These are phyloP conservation scores for Ustilago vetiveriae DNA, from an alignment of 1,284 basidiomycete species.

Conservation along the genomic window DNA sequence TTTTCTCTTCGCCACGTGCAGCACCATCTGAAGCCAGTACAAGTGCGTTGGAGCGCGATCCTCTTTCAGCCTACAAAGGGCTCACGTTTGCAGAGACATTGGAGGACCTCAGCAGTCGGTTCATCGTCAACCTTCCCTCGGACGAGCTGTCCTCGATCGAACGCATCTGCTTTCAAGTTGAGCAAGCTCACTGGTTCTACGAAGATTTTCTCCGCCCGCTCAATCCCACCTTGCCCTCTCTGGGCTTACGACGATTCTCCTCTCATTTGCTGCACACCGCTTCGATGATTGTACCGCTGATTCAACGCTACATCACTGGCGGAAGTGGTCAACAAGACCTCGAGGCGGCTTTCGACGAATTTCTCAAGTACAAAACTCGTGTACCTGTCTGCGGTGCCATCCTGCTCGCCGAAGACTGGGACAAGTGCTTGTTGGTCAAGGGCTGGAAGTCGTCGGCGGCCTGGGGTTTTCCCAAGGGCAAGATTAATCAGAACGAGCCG, in stretches of 20 bases:
- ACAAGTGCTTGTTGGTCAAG: conserved; percentile 76
- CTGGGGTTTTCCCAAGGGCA: conserved; percentile 98
- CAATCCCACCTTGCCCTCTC: conserved; percentile 85
- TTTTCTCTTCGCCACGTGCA: background rate
- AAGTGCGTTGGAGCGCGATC: conserved; percentile 33
- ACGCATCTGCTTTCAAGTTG: conserved; percentile 97
- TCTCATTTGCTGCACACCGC: conserved; percentile 76
- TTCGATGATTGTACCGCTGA: conserved; percentile 62
- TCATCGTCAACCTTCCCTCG: conserved; percentile 94
- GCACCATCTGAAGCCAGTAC: conserved; percentile 35
- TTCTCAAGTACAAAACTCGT: conserved; percentile 84
- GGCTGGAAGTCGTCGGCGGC: conserved; percentile 96
- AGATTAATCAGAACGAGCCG: conserved; percentile 89
- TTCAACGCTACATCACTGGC: conserved; percentile 61
- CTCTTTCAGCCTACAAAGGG: conserved; percentile 43
- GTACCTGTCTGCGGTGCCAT: conserved; percentile 99
- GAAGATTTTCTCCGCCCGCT: conserved; percentile 92
- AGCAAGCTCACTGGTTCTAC: conserved; percentile 99
- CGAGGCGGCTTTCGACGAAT: conserved; percentile 64
- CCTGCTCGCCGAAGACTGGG: conserved; percentile 87
- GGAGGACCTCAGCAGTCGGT: conserved; percentile 73
- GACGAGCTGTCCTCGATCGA: conserved; percentile 90
- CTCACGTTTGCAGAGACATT: conserved; percentile 64
- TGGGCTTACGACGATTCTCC: conserved; percentile 85
- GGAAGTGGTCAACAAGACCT: conserved; percentile 56